A percentile compares a stretch with the other conserved stretches of the same genome.
Conservation (phyloP, 1,284 basidiomycete genomes). For the Ustilago trichophora region DNA sequence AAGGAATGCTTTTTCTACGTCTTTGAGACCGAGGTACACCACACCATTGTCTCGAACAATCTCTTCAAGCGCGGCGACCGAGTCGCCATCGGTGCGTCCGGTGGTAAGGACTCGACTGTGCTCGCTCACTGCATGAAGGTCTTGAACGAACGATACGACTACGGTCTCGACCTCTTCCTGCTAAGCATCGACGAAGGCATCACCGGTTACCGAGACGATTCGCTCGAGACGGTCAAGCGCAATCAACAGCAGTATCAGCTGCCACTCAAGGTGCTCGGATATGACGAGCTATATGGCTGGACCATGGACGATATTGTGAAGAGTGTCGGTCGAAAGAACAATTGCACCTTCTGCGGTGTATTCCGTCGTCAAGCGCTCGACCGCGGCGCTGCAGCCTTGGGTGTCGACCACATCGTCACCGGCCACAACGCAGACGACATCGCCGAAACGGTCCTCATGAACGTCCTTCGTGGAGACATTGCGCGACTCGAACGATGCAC, state of each 20-base stretch:
- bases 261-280: slow-evolving; percentile 93
- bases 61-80: slow-evolving; percentile 91
- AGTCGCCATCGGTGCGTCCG: slow-evolving; percentile 96
- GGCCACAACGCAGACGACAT: slow-evolving; percentile 99
- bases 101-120: slow-evolving; percentile 98
- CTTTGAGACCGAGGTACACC: slow-evolving; percentile 97
- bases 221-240: slow-evolving; percentile 96
- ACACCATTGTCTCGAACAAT: slow-evolving; percentile 77
- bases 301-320: slow-evolving; percentile 97
- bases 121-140: slow-evolving; percentile 96
- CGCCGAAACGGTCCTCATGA: slow-evolving; percentile 98
- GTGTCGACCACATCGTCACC: slow-evolving; percentile 97
- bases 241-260: slow-evolving; percentile 95
- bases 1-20: slow-evolving; percentile 94
- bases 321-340: slow-evolving; percentile 94
- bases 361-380: slow-evolving; percentile 96
- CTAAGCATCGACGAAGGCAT: slow-evolving; percentile 99
- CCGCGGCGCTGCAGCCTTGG: slow-evolving; percentile 85
- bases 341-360: slow-evolving; percentile 98
- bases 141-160: slow-evolving; percentile 90
- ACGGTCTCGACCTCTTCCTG: slow-evolving; percentile 88
- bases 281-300: slow-evolving; percentile 97
- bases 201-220: slow-evolving; percentile 96
- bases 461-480: slow-evolving; percentile 97
- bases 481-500: slow-evolving; percentile 93